Percentiles rank a stretch among this genome's conserved stretches.
phyloP scores from a whole-genome alignment of 1,284 basidiomycete genomes.

The Pulveroboletus sp. region DNA sequence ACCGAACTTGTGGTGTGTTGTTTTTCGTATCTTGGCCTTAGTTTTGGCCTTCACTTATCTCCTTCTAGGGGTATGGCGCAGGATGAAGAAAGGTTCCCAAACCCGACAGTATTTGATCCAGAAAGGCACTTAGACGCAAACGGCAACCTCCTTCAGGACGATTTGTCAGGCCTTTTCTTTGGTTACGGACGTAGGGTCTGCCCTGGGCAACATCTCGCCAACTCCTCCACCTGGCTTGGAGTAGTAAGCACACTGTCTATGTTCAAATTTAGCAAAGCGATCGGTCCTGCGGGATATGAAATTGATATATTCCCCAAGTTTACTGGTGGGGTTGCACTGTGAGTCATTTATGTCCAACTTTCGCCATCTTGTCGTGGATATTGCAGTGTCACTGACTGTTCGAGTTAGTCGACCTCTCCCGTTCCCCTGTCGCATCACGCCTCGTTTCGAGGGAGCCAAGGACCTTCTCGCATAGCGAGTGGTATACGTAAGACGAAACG shows the following conservation, averaged over 20 bases:
- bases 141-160: slow-evolving; percentile 20
- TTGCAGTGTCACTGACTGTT: background rate
- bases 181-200: slow-evolving; percentile 29
- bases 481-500: background rate
- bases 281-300: slow-evolving; percentile 28
- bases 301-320: slow-evolving; percentile 28
- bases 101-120: slow-evolving; percentile 27
- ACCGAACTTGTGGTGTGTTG: slow-evolving; percentile 24
- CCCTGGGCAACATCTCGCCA: slow-evolving; percentile 27
- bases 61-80: slow-evolving; percentile 23
- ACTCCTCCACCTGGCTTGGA: slow-evolving; percentile 22
- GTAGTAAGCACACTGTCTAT: slow-evolving; percentile 16
- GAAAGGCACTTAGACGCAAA: slow-evolving; percentile 24
- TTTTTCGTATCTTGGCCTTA: background rate
- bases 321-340: slow-evolving; percentile 18
- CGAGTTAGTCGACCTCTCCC: slow-evolving; percentile 17
- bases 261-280: slow-evolving; percentile 26
- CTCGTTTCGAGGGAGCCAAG: slow-evolving; percentile 17
- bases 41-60: background rate
- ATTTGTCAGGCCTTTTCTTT: slow-evolving; percentile 18
- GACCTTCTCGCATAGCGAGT: slow-evolving; percentile 7
- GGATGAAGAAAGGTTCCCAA: slow-evolving; percentile 27
- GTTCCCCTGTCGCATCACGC: slow-evolving; percentile 26
- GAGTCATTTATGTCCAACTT: slow-evolving; percentile 1
- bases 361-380: background rate